Conservation (phyloP, 768 basidiomycete species). For the Tylopilus sp. region DNA sequence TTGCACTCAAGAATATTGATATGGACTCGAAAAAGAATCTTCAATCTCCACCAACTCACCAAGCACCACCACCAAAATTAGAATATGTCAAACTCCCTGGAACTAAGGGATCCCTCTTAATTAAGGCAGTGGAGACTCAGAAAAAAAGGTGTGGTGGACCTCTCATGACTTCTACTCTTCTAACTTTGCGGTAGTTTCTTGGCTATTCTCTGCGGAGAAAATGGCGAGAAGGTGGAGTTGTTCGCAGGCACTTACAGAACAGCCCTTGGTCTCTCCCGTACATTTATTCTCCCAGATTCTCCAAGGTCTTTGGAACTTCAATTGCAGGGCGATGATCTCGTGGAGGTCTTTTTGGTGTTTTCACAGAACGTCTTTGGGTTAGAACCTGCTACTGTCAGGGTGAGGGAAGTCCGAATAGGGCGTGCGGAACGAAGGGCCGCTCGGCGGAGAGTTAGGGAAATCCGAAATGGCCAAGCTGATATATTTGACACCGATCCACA, state of each 20-base stretch:
- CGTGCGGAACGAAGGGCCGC: conserved; percentile 85
- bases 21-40: conserved; percentile 37
- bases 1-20: conserved; percentile 37
- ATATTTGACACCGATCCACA: conserved; percentile 43
- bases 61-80: conserved; percentile 74
- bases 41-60: conserved; percentile 37
- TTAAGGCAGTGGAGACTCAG: conserved; percentile 86
- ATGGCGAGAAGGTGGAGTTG: conserved; percentile 89
- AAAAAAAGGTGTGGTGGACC: conserved; percentile 66
- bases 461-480: conserved; percentile 47
- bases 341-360: conserved; percentile 89
- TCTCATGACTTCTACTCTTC: not conserved
- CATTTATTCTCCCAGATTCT: conserved; percentile 89
- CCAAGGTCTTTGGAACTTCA: conserved; percentile 84
- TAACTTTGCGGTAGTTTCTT: conserved; percentile 58
- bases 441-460: conserved; percentile 72
- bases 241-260: conserved; percentile 90
- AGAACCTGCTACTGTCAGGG: conserved; percentile 89
- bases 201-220: conserved; percentile 89
- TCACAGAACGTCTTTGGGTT: conserved; percentile 89
- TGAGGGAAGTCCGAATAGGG: conserved; percentile 90
- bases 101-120: conserved; percentile 78
- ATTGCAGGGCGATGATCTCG: conserved; percentile 88
- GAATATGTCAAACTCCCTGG: conserved; percentile 93
- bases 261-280: conserved; percentile 87